Evolutionary conservation across 352 stramenopile species (phyloP).

Genomic region (Globisporangium parvum): DNA sequence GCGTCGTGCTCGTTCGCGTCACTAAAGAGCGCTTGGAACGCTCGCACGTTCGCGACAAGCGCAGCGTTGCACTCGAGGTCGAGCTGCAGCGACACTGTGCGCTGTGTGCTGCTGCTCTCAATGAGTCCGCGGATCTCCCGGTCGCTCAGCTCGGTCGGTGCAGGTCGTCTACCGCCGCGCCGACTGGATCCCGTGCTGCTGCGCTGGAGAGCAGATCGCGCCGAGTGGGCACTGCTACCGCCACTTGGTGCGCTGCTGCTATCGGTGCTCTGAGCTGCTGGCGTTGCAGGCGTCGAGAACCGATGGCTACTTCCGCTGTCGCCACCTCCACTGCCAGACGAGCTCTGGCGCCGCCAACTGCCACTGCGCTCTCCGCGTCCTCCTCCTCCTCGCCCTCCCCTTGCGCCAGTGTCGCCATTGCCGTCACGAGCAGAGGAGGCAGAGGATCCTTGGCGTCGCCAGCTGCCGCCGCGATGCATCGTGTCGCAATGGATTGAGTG

Average conservation of each 20-base stretch:
- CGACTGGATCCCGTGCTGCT: neutral
- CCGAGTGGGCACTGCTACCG: neutral
- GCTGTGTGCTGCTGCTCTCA: constrained; percentile 7
- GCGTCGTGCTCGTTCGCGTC: neutral
- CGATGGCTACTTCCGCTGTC: neutral
- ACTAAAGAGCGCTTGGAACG: constrained; percentile 4
- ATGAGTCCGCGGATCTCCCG: constrained; percentile 12
- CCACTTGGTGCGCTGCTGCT: neutral
- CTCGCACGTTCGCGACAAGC: neutral
- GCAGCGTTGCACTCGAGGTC: neutral
- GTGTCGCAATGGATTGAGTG: neutral
- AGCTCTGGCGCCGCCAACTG: constrained; percentile 7
- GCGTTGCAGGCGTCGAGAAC: too few species aligned
- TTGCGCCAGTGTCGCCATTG: neutral
- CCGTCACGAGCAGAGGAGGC: neutral
- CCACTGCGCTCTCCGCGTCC: neutral
- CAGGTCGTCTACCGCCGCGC: constrained; percentile 2
- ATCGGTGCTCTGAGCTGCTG: too few species aligned
- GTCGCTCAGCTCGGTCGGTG: constrained; percentile 5
- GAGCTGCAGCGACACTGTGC: constrained; percentile 10
- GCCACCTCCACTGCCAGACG: neutral
- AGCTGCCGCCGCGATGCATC: constrained; percentile 4
- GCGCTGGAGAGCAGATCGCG: neutral
- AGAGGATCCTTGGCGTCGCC: neutral
- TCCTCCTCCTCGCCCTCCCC: too few species aligned